phyloP scores from a whole-genome alignment of 768 basidiomycete genomes.

The Lactarius sanguifluus region DNA sequence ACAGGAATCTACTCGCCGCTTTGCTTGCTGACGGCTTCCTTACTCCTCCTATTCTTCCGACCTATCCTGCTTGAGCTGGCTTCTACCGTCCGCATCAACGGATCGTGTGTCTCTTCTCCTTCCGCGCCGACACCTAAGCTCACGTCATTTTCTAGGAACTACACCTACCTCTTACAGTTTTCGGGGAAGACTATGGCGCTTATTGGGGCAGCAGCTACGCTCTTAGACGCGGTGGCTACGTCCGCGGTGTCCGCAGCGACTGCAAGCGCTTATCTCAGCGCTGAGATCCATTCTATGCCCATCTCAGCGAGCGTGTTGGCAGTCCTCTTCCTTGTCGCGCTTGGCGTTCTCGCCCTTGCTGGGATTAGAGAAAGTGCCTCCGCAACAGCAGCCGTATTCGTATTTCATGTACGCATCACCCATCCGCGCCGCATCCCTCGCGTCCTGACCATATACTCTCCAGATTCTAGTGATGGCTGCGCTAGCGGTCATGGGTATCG shows the following conservation, averaged over 20 bases:
- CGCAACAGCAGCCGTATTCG: constrained; percentile 22
- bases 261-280: constrained; percentile 27
- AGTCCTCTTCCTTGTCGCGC: constrained; percentile 22
- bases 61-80: constrained; percentile 24
- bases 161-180: constrained; percentile 23
- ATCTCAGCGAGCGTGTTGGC: constrained; percentile 22
- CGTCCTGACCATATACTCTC: background rate
- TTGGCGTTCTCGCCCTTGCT: constrained; percentile 26
- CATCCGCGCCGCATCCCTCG: background rate
- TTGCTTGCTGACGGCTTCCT: constrained; percentile 26
- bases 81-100: constrained; percentile 22
- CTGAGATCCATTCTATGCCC: constrained; percentile 25
- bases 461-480: constrained; percentile 25
- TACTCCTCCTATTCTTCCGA: constrained; percentile 28
- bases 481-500: constrained; percentile 18
- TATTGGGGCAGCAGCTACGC: constrained; percentile 27
- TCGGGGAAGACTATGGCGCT: constrained; percentile 25
- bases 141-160: constrained; percentile 10
- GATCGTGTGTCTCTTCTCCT: constrained; percentile 19
- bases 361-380: constrained; percentile 28
- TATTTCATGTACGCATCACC: constrained; percentile 25
- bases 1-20: constrained; percentile 29
- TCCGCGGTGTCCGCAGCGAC: constrained; percentile 29
- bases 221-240: constrained; percentile 28
- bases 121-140: background rate